Percentiles rank a stretch among this genome's conserved stretches.
phyloP scores from a whole-genome alignment of 495 filamentous ascomycete species.

The Cladorrhinum samala region DNA sequence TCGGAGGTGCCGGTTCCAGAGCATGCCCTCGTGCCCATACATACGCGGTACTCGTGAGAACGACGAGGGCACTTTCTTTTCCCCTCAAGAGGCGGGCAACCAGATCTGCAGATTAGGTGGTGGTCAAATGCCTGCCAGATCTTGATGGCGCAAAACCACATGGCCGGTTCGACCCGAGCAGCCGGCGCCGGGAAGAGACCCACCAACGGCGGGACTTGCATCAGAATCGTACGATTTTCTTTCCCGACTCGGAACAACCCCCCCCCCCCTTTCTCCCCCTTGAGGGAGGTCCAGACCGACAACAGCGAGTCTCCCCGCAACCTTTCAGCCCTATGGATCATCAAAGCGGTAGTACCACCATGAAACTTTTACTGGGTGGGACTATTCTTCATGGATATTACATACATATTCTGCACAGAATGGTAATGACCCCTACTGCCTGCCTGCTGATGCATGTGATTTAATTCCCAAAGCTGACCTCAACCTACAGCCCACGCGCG shows the following conservation, averaged over 20 bases:
- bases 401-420: background rate
- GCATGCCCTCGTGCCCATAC: slow-evolving; percentile 1
- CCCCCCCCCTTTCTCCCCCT: background rate
- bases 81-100: background rate
- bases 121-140: background rate
- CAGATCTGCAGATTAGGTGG: background rate
- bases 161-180: background rate
- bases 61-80: background rate
- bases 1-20: no score
- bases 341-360: background rate
- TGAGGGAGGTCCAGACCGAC: no score
- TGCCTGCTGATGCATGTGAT: background rate
- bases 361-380: no score
- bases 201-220: slow-evolving; percentile 16
- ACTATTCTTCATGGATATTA: background rate
- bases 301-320: no score
- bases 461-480: background rate
- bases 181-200: slow-evolving; percentile 4
- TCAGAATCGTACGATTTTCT: slow-evolving; percentile 32
- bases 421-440: no score
- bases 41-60: slow-evolving; percentile 1
- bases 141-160: background rate
- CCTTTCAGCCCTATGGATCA: background rate
- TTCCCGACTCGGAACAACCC: background rate
- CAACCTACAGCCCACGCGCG: background rate